Conservation (phyloP, 306 rosid genomes). For the Argentina anserina region DNA sequence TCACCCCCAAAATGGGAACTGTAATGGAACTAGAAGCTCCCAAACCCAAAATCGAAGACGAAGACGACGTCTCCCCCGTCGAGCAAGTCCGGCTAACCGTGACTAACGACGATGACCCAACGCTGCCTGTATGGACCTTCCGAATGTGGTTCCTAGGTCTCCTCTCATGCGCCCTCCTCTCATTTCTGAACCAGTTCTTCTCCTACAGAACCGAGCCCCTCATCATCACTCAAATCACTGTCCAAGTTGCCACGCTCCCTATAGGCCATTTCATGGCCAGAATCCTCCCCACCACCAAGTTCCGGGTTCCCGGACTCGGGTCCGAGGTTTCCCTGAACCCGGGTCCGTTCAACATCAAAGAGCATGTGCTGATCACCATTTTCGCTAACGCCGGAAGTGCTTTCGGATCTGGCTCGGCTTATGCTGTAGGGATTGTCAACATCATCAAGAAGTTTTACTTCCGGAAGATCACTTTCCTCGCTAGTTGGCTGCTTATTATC, state of each 20-base stretch:
- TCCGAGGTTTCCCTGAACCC: slow-evolving; percentile 45
- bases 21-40: not conserved
- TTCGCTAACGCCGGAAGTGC: slow-evolving; percentile 77
- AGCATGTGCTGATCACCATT: slow-evolving; percentile 66
- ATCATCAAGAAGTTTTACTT: slow-evolving; percentile 60
- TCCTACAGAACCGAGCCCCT: slow-evolving; percentile 64
- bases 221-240: slow-evolving; percentile 56
- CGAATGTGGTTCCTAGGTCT: slow-evolving; percentile 79
- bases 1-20: not conserved
- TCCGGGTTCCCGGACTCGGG: slow-evolving; percentile 44
- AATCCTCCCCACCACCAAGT: slow-evolving; percentile 37
- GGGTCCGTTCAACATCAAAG: slow-evolving; percentile 75
- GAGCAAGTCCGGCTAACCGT: slow-evolving; percentile 69
- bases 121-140: slow-evolving; percentile 71
- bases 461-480: slow-evolving; percentile 43
- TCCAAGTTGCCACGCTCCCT: slow-evolving; percentile 56
- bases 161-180: slow-evolving; percentile 49
- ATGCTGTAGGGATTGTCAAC: slow-evolving; percentile 50
- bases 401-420: slow-evolving; percentile 58
- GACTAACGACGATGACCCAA: slow-evolving; percentile 55
- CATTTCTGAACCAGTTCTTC: slow-evolving; percentile 73
- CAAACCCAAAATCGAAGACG: not conserved
- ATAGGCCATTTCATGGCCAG: slow-evolving; percentile 63
- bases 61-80: slow-evolving; percentile 50
- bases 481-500: slow-evolving; percentile 65